Evolutionary conservation across 1,139 yeast species (phyloP).

Genomic region (Lodderomyces jiufengensis): DNA sequence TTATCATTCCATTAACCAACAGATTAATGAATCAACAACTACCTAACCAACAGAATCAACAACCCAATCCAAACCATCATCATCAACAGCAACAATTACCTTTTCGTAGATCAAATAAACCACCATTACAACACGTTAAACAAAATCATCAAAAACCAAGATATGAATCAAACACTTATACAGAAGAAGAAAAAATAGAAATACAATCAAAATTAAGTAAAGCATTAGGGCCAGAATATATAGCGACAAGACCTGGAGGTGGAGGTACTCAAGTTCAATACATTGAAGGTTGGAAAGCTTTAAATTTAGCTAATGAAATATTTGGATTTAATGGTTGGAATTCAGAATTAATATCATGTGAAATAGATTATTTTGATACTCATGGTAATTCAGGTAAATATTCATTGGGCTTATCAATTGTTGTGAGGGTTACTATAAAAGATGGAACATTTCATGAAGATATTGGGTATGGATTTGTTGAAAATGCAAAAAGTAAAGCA

Average conservation of each 20-base stretch:
- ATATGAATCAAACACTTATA: constrained; percentile 31
- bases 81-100: constrained; percentile 1
- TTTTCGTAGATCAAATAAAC: constrained; percentile 4
- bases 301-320: constrained; percentile 72
- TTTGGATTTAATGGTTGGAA: constrained; percentile 84
- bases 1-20: too few relatives aligned
- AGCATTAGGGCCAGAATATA: constrained; percentile 85
- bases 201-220: constrained; percentile 49
- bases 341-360: constrained; percentile 61
- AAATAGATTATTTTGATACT: constrained; percentile 70
- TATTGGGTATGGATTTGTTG: constrained; percentile 76
- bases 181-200: constrained; percentile 34
- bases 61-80: neutral
- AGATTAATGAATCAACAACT: neutral
- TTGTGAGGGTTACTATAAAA: constrained; percentile 65
- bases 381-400: constrained; percentile 50
- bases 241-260: constrained; percentile 77
- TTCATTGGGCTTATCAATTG: constrained; percentile 65
- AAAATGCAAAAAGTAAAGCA: constrained; percentile 65
- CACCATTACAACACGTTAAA: constrained; percentile 6
- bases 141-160: constrained; percentile 9
- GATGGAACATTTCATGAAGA: constrained; percentile 81
- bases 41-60: neutral
- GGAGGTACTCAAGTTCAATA: constrained; percentile 68
- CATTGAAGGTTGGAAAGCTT: constrained; percentile 79